phyloP scores from a whole-genome alignment of 2,329 filamentous ascomycete species.

The Colletotrichum incanum region DNA sequence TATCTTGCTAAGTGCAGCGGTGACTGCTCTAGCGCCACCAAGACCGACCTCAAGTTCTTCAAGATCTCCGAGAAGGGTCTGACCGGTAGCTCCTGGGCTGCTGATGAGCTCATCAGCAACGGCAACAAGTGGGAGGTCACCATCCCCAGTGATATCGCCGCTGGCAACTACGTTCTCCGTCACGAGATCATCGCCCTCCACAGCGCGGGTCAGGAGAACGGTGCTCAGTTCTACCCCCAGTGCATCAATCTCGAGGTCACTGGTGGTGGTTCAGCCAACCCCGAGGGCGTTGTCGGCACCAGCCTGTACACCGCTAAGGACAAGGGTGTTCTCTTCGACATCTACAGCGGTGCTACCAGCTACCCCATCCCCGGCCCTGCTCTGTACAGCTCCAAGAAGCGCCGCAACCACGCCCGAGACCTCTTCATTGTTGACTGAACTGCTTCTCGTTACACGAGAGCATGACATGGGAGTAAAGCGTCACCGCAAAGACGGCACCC shows the following conservation, averaged over 20 bases:
- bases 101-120: slow-evolving; percentile 66
- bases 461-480: not conserved
- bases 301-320: slow-evolving; percentile 55
- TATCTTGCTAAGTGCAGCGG: slow-evolving; percentile 73
- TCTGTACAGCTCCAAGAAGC: slow-evolving; percentile 38
- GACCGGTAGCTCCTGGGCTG: slow-evolving; percentile 67
- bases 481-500: slow-evolving; percentile 24
- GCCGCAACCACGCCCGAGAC: slow-evolving; percentile 37
- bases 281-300: slow-evolving; percentile 52
- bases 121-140: slow-evolving; percentile 63
- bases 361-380: slow-evolving; percentile 54
- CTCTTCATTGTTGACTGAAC: slow-evolving; percentile 21
- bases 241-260: slow-evolving; percentile 66
- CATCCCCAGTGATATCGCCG: slow-evolving; percentile 62
- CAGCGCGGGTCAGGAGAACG: slow-evolving; percentile 57
- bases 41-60: slow-evolving; percentile 68
- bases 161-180: slow-evolving; percentile 70
- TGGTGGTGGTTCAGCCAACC: slow-evolving; percentile 54
- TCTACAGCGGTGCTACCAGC: slow-evolving; percentile 48
- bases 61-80: slow-evolving; percentile 73
- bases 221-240: slow-evolving; percentile 67
- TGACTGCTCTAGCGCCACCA: slow-evolving; percentile 68
- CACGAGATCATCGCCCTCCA: slow-evolving; percentile 72
- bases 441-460: not conserved
- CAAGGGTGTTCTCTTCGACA: slow-evolving; percentile 55